These are phyloP conservation scores for Anthostomella pinea DNA, from an alignment of 2,329 filamentous ascomycete genomes.

Conservation along the genomic window DNA sequence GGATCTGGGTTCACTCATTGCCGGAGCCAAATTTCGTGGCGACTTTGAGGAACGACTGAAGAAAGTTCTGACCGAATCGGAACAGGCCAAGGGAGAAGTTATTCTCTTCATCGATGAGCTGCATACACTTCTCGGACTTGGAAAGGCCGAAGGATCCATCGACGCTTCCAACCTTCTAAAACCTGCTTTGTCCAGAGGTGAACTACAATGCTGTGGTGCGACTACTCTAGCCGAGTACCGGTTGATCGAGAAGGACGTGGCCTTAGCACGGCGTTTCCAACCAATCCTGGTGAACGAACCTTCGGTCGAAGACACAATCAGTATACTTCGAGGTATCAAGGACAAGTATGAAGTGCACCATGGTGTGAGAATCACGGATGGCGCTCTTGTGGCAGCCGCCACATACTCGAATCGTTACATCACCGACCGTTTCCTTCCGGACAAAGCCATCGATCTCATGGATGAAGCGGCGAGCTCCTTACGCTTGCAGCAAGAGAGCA, in stretches of 20 bases:
- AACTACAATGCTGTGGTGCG: constrained; percentile 92
- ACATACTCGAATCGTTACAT: constrained; percentile 95
- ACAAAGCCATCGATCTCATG: constrained; percentile 96
- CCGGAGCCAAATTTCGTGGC: constrained; percentile 90
- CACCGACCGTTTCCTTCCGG: constrained; percentile 90
- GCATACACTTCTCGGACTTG: constrained; percentile 85
- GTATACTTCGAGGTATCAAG: constrained; percentile 93
- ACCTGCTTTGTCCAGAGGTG: constrained; percentile 86
- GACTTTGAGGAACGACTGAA: constrained; percentile 96
- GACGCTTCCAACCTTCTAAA: constrained; percentile 95
- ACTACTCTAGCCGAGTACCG: constrained; percentile 93
- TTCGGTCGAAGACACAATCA: constrained; percentile 87
- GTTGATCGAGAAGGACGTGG: constrained; percentile 92
- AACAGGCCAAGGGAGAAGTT: constrained; percentile 82
- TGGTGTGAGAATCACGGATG: constrained; percentile 90
- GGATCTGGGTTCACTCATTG: constrained; percentile 89
- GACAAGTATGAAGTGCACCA: constrained; percentile 98
- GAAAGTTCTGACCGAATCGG: constrained; percentile 84
- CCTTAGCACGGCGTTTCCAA: constrained; percentile 87
- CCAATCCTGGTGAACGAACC: constrained; percentile 93
- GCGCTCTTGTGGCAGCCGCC: constrained; percentile 85
- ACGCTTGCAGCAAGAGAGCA: constrained; percentile 91
- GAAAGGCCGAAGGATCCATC: constrained; percentile 93
- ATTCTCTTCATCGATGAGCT: constrained; percentile 96
- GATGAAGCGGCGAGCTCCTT: constrained; percentile 92